Evolutionary conservation across 208 protist genomes (phyloP).

Genomic region (Phytomonas sp.): DNA sequence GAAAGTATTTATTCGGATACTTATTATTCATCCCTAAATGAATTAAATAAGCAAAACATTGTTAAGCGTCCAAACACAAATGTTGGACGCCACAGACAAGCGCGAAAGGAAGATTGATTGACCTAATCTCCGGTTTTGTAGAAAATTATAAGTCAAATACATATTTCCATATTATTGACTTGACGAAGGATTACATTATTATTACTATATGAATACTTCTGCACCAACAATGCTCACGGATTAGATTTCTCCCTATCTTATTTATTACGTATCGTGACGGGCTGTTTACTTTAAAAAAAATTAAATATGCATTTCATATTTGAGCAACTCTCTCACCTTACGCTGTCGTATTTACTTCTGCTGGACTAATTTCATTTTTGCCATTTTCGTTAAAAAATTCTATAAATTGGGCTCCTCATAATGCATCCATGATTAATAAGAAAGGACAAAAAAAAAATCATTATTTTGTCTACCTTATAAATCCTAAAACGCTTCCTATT

Average conservation of each 20-base stretch:
- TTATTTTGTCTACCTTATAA: background rate
- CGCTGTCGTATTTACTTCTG: background rate
- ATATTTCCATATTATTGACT: background rate
- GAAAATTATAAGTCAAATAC: background rate
- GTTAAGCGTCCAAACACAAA: background rate
- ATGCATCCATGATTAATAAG: background rate
- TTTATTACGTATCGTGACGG: background rate
- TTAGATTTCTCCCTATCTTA: background rate
- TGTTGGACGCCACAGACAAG: background rate
- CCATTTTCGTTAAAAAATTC: background rate
- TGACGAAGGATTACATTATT: background rate
- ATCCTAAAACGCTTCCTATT: background rate
- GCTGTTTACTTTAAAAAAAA: conserved; percentile 4
- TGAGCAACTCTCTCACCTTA: background rate
- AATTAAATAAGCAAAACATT: background rate
- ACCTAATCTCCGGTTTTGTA: background rate
- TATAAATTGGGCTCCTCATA: background rate
- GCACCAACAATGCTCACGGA: background rate
- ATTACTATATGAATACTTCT: background rate
- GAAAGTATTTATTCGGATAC: background rate
- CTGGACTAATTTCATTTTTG: background rate
- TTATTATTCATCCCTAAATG: background rate
- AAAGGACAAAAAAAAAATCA: background rate
- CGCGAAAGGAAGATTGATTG: background rate
- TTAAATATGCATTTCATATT: too few relatives aligned